phyloP scores from a whole-genome alignment of 441 rosid species.

The Jatropha podagrica region DNA sequence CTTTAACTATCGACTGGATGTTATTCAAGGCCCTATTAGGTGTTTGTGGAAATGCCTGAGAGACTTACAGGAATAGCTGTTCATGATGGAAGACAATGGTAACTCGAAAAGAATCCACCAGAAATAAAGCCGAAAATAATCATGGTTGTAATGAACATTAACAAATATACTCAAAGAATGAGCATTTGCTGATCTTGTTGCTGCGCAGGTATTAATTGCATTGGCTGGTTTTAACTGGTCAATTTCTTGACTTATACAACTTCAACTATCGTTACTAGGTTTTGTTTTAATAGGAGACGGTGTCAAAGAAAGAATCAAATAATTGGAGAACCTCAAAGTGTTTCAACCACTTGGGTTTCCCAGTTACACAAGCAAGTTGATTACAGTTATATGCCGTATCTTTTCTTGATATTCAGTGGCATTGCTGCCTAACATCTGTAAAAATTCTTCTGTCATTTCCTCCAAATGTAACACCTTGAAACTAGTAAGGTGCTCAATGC shows the following conservation, averaged over 20 bases:
- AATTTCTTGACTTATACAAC: background rate
- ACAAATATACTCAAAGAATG: background rate
- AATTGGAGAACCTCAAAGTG: slow-evolving; percentile 14
- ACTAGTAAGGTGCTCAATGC: slow-evolving; percentile 23
- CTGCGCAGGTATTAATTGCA: background rate
- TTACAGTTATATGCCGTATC: slow-evolving; percentile 22
- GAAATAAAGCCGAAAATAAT: background rate
- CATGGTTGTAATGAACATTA: background rate
- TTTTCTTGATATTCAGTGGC: slow-evolving; percentile 14
- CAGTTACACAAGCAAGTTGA: slow-evolving; percentile 20
- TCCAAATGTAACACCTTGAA: slow-evolving; percentile 29
- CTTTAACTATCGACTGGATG: background rate
- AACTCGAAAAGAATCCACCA: background rate
- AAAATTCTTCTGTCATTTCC: slow-evolving; percentile 25
- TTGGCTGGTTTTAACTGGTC: background rate
- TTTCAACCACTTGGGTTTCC: slow-evolving; percentile 25
- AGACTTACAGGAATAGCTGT: background rate
- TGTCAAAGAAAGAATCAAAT: background rate
- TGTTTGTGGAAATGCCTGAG: slow-evolving; percentile 11
- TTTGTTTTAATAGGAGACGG: background rate
- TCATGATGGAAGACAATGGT: background rate
- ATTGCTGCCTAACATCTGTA: slow-evolving; percentile 5
- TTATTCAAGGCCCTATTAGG: background rate
- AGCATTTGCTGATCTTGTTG: background rate
- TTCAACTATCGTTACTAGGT: background rate